These are phyloP conservation scores for Dactylonectria estremocensis DNA, from an alignment of 2,329 filamentous ascomycete genomes.

Conservation along the genomic window DNA sequence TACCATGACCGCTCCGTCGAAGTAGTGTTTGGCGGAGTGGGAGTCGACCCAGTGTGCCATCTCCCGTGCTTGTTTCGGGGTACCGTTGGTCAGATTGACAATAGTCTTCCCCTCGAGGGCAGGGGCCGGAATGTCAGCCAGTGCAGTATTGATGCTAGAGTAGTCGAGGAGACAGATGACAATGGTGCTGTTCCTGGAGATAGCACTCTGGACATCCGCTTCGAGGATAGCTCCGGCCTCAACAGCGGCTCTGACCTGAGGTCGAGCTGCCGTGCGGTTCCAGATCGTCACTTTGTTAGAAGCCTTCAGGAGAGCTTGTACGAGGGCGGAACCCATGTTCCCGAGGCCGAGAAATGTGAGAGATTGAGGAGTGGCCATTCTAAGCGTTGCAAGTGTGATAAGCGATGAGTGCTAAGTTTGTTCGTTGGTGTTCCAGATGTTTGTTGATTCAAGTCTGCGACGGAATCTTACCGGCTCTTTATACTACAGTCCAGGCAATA, in stretches of 20 bases:
- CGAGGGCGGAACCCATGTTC: constrained; percentile 2
- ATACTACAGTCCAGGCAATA: not conserved
- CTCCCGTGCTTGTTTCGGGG: constrained; percentile 7
- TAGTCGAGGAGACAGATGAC: constrained; percentile 5
- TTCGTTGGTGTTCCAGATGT: not conserved
- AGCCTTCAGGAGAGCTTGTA: constrained; percentile 1
- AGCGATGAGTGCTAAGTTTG: not conserved
- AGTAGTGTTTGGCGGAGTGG: constrained; percentile 3
- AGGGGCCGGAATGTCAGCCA: not conserved
- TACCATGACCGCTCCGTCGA: constrained; percentile 4
- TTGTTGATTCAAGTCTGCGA: not conserved
- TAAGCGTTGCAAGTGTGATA: constrained; percentile 2
- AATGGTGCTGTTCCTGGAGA: constrained; percentile 1
- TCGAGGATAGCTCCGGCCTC: constrained; percentile 6
- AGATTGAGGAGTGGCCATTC: constrained; percentile 1
- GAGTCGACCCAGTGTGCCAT: constrained; percentile 4
- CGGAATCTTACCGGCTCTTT: not conserved
- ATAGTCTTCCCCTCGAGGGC: constrained; percentile 1
- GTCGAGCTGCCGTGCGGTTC: constrained; percentile 6
- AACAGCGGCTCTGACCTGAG: constrained; percentile 4
- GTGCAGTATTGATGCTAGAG: constrained; percentile 3
- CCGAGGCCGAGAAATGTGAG: constrained; percentile 8
- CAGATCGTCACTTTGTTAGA: constrained; percentile 7
- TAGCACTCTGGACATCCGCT: constrained; percentile 5
- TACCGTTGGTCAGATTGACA: constrained; percentile 4